Conservation (phyloP, 2,329 filamentous ascomycete genomes). For the Coleophoma crateriformis region DNA sequence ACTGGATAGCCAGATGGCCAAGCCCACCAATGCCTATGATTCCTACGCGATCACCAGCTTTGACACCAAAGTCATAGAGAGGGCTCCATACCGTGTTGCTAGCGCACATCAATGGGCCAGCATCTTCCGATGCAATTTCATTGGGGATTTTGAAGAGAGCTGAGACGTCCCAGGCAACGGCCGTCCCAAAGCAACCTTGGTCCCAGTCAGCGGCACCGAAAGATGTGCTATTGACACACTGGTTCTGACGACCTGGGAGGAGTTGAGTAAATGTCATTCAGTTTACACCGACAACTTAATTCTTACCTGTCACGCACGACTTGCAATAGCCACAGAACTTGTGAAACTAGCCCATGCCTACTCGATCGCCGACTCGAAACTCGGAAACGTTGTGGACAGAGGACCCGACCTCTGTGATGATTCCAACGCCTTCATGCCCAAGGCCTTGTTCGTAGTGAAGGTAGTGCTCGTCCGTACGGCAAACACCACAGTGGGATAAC, state of each 20-base stretch:
- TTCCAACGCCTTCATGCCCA: constrained; percentile 42
- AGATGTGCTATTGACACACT: constrained; percentile 32
- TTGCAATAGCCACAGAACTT: constrained; percentile 35
- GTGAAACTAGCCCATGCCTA: constrained; percentile 38
- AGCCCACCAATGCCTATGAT: constrained; percentile 52
- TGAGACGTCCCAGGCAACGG: constrained; percentile 29
- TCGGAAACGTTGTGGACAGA: constrained; percentile 29
- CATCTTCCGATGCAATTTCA: constrained; percentile 26
- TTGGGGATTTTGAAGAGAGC: constrained; percentile 33
- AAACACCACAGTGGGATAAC: constrained; percentile 61
- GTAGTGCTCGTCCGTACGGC: constrained; percentile 47
- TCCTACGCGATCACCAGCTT: constrained; percentile 23
- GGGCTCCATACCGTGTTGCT: constrained; percentile 32
- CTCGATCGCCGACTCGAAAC: constrained; percentile 31
- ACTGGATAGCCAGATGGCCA: constrained; percentile 57
- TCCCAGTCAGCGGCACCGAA: constrained; percentile 34
- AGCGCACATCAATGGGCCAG: constrained; percentile 40
- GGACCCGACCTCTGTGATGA: constrained; percentile 33
- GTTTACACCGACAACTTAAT: too few species aligned
- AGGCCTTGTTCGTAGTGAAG: constrained; percentile 28
- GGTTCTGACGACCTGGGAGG: too few species aligned
- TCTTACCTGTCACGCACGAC: constrained; percentile 34
- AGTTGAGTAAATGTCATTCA: too few species aligned
- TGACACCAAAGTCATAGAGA: constrained; percentile 26
- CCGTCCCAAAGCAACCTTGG: constrained; percentile 37